These are phyloP conservation scores for Apiospora kogelbergensis DNA, from an alignment of 2,329 filamentous ascomycete species.

Conservation along the genomic window DNA sequence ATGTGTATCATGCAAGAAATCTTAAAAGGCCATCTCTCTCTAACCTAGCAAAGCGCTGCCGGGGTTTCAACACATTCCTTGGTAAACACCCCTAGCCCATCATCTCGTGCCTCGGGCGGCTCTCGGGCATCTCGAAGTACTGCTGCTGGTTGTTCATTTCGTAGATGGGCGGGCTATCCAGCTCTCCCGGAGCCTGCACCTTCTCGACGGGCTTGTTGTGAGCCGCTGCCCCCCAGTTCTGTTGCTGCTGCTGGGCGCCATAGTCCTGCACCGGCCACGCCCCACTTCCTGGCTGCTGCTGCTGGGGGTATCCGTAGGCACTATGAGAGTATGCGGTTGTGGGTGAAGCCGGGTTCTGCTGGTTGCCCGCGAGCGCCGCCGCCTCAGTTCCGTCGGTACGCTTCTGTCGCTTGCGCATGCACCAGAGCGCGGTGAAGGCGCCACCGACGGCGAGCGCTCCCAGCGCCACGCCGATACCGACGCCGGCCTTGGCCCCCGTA, in stretches of 20 bases:
- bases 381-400: conserved; percentile 16
- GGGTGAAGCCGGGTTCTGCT: not conserved
- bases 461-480: conserved; percentile 35
- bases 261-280: not conserved
- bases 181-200: conserved; percentile 24
- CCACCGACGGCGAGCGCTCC: conserved; percentile 31
- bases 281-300: conserved; percentile 8
- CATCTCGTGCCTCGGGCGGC: conserved; percentile 33
- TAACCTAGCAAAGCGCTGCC: not conserved
- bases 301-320: conserved; percentile 10
- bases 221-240: conserved; percentile 7
- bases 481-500: conserved; percentile 34
- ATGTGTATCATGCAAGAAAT: not conserved
- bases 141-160: conserved; percentile 20
- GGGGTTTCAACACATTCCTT: conserved; percentile 18
- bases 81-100: conserved; percentile 35
- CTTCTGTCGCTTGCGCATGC: conserved; percentile 27
- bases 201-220: not conserved
- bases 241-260: not conserved
- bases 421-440: conserved; percentile 26
- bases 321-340: not conserved
- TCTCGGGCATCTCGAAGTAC: conserved; percentile 24
- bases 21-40: not conserved
- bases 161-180: conserved; percentile 25
- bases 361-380: not conserved